These are phyloP conservation scores for Serendipita vermifera DNA, from an alignment of 768 basidiomycete species.

Conservation along the genomic window DNA sequence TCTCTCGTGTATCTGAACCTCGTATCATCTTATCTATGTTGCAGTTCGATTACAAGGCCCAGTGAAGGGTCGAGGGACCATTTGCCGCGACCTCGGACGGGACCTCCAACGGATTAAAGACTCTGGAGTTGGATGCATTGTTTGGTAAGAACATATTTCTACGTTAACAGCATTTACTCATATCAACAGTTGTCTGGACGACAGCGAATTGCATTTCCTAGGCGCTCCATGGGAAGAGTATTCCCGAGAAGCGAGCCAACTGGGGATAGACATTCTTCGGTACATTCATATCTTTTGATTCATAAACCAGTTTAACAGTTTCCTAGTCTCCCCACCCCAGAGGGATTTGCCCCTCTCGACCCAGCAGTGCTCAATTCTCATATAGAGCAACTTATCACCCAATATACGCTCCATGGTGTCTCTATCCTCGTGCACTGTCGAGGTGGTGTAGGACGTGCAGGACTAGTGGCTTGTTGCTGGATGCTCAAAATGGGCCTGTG, in stretches of 20 bases:
- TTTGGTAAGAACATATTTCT: slow-evolving; percentile 47
- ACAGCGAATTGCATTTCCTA: slow-evolving; percentile 67
- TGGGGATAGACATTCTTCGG: slow-evolving; percentile 75
- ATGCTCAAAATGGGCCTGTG: slow-evolving; percentile 83
- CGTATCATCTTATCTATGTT: too few species aligned
- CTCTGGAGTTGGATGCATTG: slow-evolving; percentile 63
- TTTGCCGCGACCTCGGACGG: slow-evolving; percentile 66
- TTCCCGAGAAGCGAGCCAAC: slow-evolving; percentile 38
- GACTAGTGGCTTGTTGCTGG: slow-evolving; percentile 87
- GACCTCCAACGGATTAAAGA: slow-evolving; percentile 66
- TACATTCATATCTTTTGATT: slow-evolving; percentile 21
- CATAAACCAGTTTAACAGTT: neutral
- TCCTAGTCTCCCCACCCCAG: slow-evolving; percentile 71
- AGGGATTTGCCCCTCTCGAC: slow-evolving; percentile 67
- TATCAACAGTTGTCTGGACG: slow-evolving; percentile 64
- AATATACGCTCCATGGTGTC: slow-evolving; percentile 60
- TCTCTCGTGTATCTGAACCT: too few species aligned
- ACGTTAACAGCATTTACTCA: slow-evolving; percentile 7
- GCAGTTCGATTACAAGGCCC: slow-evolving; percentile 62
- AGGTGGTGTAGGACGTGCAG: slow-evolving; percentile 88
- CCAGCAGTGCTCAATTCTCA: slow-evolving; percentile 48
- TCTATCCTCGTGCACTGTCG: slow-evolving; percentile 80
- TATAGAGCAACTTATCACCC: slow-evolving; percentile 48
- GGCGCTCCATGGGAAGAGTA: slow-evolving; percentile 84
- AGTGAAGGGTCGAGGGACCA: slow-evolving; percentile 61